Conservation (phyloP, 2,329 filamentous ascomycete genomes). For the Aspergillus thermomutatus region DNA sequence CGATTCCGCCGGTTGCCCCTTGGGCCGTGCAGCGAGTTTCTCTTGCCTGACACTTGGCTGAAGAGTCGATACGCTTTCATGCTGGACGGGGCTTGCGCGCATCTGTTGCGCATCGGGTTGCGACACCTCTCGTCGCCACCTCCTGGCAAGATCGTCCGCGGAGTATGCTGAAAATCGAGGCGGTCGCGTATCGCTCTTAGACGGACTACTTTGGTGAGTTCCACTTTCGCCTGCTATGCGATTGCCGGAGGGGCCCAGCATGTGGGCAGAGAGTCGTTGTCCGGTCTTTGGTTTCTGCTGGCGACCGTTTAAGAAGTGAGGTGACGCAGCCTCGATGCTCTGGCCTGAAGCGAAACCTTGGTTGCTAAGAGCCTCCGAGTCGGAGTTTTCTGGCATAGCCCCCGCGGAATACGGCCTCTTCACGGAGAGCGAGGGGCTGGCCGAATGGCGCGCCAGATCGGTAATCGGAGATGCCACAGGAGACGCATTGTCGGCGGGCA, state of each 20-base stretch:
- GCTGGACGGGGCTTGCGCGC: conserved; percentile 10
- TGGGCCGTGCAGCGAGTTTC: conserved; percentile 8
- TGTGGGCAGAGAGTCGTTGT: conserved; percentile 5
- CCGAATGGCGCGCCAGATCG: conserved; percentile 16
- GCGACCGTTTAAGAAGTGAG: conserved; percentile 5
- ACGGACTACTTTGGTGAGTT: conserved; percentile 6
- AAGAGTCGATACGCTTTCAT: conserved; percentile 5
- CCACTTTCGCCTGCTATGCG: conserved; percentile 9
- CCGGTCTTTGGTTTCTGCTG: conserved; percentile 8
- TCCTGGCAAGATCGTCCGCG: conserved; percentile 4
- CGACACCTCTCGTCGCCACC: conserved; percentile 2
- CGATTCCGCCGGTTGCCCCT: conserved; percentile 8
- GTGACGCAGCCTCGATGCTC: conserved; percentile 2
- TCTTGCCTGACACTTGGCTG: conserved; percentile 5
- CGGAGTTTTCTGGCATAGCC: conserved; percentile 7
- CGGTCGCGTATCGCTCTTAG: conserved; percentile 9
- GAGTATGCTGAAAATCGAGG: conserved; percentile 8
- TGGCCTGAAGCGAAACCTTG: background rate
- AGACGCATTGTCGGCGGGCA: conserved; percentile 13
- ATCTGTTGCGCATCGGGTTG: conserved; percentile 5
- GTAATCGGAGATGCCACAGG: conserved; percentile 11
- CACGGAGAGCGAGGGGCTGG: conserved; percentile 13
- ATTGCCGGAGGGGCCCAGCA: conserved; percentile 7
- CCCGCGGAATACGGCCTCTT: conserved; percentile 14
- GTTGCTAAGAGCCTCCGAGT: conserved; percentile 13